Evolutionary conservation across 345 rosid genomes (phyloP).

Genomic region (Citrus glauca): DNA sequence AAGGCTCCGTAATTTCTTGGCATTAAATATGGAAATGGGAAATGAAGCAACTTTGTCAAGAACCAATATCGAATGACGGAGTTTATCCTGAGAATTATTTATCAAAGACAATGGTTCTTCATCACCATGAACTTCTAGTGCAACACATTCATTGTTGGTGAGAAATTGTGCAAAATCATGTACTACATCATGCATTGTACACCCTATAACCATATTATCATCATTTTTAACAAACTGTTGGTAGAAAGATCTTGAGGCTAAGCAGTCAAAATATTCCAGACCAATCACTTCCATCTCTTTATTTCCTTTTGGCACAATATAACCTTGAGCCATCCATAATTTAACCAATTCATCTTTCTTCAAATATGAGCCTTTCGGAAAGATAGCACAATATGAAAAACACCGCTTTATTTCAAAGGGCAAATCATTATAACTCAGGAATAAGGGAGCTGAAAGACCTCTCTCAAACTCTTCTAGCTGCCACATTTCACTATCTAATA

Average conservation of each 20-base stretch:
- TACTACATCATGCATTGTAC: neutral
- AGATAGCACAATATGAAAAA: neutral
- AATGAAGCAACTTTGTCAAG: neutral
- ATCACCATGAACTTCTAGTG: neutral
- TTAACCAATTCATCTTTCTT: neutral
- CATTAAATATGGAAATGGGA: neutral
- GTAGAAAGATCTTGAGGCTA: neutral
- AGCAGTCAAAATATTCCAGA: neutral
- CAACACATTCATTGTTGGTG: neutral
- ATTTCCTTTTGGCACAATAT: neutral
- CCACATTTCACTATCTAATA: neutral
- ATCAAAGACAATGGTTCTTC: neutral
- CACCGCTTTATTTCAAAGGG: neutral
- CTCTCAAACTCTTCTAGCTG: neutral
- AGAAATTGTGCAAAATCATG: neutral
- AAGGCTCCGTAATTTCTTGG: neutral
- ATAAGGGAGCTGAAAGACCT: neutral
- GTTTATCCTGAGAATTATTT: neutral
- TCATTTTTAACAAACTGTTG: neutral
- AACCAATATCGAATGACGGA: neutral
- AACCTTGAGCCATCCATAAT: constrained; percentile 3
- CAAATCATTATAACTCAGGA: neutral
- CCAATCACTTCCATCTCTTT: neutral
- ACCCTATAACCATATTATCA: neutral
- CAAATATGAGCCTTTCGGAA: neutral